Evolutionary conservation across 2,329 filamentous ascomycete genomes (phyloP), one percentile per base, ranked within the genome.

Genomic region (Penicillium brasilianum): DNA sequence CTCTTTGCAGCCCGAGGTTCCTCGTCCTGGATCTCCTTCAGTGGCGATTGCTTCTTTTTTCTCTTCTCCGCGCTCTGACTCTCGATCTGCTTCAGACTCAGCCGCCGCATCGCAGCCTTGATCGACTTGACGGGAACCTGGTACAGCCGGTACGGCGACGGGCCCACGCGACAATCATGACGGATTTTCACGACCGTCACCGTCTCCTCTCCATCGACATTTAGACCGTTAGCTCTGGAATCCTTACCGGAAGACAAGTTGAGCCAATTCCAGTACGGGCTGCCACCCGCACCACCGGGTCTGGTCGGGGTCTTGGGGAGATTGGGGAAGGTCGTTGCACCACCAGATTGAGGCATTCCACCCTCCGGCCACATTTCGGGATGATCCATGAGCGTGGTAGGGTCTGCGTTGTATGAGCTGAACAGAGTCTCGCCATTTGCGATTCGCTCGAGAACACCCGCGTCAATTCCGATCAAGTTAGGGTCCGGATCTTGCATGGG

Each of bases 231-330:
- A n/a, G n/a, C 30, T 13, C 18, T 20, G 5, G 14, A 11, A 1
- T 34, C 14, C 28, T 50, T 50, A 3, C 6, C 5, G 4, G 48
- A 28, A 7, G 48, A 50, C 18, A 50, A 34, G n/a, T 34, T 50
- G 13, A 50, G 4, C 48, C 48, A 50, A 32, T 32, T 50, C 48
- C 48, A 50, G 30, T 32, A 50, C n/a, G 48, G 48, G 16, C 48
- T 50, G 2, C 14, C 5, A 9, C 16, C 7, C 4, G 20, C 11
- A 28, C 2, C 2, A 8, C 16, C 25, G 8, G 44, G 44, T 4
- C 28, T 30, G 28, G n/a, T 34, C 48, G 48, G 48, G 10, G 48
- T 50, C 30, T 50, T 50, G 10, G 48, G 48, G 10, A 50, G 48
- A 34, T 50, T 50, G 6, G 48, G 48, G 48, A 50, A 50, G 10